Base-by-base conservation (phyloP, 192 early-diverging fungal species). In the Linnemannia schmuckeri region DNA sequence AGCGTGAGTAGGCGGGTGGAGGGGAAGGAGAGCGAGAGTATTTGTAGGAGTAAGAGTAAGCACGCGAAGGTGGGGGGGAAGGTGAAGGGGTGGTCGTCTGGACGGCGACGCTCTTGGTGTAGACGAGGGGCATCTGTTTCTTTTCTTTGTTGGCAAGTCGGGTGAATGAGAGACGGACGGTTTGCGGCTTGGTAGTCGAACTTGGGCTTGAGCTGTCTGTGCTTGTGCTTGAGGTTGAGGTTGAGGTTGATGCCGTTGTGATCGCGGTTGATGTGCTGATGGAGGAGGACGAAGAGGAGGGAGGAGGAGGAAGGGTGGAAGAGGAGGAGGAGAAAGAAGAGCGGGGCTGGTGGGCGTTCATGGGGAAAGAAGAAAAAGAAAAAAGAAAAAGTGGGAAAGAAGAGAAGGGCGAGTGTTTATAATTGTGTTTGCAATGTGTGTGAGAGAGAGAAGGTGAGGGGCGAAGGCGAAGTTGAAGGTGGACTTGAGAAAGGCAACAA, bases 1-100 rank as follows among this genome's bases (percentile, higher is more conserved):
- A 61, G 55, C 55, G 55, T n/a, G 55, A 61, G 55, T 61, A 61
- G n/a, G 55, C n/a, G 20, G 49, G 49, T 27, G 55, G 55, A 61
- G 55, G 55, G 1, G 55, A 61, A 3, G 55, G 55, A 10, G 55
- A 61, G 55, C 55, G 55, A 61, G 55, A 61, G 55, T 61, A 27
- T 61, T 61, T 61, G 55, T 61, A 61, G 55, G 22, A 61, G n/a
- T 61, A 61, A 0, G n/a, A 61, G n/a, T 61, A 61, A 27, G 55
- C 55, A 61, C 55, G 55, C 55, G 55, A 61, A 7, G 55, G 55
- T 9, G 55, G 55, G 27, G 55, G 55, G 3, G 55, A 61, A 6
- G 55, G 55, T 6, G 55, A 61, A 61, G 55, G 55, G 55, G 55
- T 61, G 6, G 55, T 61, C 6, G 55, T 61, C 55, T 61, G 55